Conservation (phyloP, 78 protist genomes). For the Planoprotostelium fungivorum region DNA sequence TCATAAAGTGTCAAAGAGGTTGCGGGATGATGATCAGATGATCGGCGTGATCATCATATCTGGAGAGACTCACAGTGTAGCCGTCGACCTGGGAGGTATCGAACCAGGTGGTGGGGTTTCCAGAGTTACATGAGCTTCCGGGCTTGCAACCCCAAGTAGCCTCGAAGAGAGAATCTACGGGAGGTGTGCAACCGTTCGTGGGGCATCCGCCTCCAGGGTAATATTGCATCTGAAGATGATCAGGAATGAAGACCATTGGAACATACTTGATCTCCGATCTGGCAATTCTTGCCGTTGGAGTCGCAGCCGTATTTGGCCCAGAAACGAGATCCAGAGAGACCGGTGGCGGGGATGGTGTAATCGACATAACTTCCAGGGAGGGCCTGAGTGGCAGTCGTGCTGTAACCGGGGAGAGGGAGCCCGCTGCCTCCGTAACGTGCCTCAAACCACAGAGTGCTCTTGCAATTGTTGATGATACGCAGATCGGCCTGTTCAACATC, state of each 20-base stretch:
- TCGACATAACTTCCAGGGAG: background rate
- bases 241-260: background rate
- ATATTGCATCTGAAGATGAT: too few relatives aligned
- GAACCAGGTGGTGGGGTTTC: background rate
- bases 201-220: background rate
- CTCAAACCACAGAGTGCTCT: too few relatives aligned
- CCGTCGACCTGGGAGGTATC: background rate
- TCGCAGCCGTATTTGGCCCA: conserved; percentile 1
- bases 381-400: background rate
- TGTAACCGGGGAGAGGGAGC: background rate
- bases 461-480: too few relatives aligned
- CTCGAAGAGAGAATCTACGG: background rate
- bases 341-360: background rate
- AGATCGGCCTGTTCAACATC: too few relatives aligned
- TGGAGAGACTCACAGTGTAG: too few relatives aligned
- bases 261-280: background rate
- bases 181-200: background rate
- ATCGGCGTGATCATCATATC: too few relatives aligned
- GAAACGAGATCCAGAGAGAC: background rate
- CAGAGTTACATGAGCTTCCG: background rate
- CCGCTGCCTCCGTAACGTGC: too few relatives aligned
- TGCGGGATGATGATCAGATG: too few relatives aligned
- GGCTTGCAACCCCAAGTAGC: conserved; percentile 1
- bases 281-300: background rate
- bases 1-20: background rate